Base-by-base conservation (phyloP, 2,329 filamentous ascomycete genomes). In the Fusarium nelsonii region DNA sequence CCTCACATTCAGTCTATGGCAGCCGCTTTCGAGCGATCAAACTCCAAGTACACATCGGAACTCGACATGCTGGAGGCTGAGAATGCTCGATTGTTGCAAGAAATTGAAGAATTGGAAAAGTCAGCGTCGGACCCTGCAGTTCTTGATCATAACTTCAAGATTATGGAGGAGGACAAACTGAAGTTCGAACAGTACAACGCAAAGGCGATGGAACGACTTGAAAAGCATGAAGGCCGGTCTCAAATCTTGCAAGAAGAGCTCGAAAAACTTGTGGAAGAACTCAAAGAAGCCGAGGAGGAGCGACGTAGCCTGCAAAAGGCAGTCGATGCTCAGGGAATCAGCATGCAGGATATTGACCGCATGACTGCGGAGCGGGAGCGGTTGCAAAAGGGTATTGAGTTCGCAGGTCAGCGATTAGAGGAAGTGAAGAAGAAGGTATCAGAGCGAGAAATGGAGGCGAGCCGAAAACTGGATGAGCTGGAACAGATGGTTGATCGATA, bases 151-250 rank as follows among this genome's bases (percentile, higher is more conserved):
- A 89, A 95, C 75, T 97, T 95, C 83, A 92, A 93, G 75, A 95
- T 97, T 57, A 89, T 99, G 81, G 94, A 97, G 77, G 94, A 97
- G 73, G 97, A 99, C 80, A 94, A 92, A 75, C 87, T 91, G 75
- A 98, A 99, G 76, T 99, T 98, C 73, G 94, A 97, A 76, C 91
- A 93, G 75, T 99, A 97, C 84, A 97, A 97, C 77, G 88, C 90
- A 40, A 88, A 91, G 33, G 93, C 97, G 70, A 87, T 92, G 74
- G 90, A 91, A 64, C 93, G 95, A 75, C 92, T 94, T 0, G 92
- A 97, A 69, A 97, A 97, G 79, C 96, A 97, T 80, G 91, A 94
- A 67, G 88, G 86, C 68, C 89, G 93, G 15, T 92, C 92, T 69
- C 88, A 91, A 46, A 89, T 97, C 23, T 82, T 98, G n/a, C 91